Evolutionary conservation across 495 filamentous ascomycete genomes (phyloP).

Genomic region (Xylaria sp.): DNA sequence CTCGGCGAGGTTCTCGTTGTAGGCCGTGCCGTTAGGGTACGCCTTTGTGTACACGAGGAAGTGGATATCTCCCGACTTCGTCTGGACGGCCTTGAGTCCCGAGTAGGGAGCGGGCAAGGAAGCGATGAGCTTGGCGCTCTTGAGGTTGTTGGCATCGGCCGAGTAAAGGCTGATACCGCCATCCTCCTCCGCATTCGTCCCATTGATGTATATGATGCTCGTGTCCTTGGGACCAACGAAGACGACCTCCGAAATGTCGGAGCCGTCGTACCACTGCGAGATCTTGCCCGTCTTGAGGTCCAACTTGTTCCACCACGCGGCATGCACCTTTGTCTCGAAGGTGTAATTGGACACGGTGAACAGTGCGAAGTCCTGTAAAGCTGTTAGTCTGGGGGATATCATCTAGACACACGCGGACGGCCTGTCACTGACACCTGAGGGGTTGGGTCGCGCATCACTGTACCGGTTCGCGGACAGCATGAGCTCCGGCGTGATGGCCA

Average conservation of each 20-base stretch:
- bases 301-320: conserved; percentile 68
- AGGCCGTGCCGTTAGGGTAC: conserved; percentile 62
- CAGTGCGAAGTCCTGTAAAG: conserved; percentile 38
- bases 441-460: conserved; percentile 39
- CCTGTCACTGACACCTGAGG: conserved; percentile 40
- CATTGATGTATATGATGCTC: conserved; percentile 64
- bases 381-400: conserved; percentile 13
- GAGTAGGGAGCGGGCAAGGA: conserved; percentile 68
- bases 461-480: conserved; percentile 44
- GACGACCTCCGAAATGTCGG: conserved; percentile 63
- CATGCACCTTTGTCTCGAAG: conserved; percentile 69
- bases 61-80: conserved; percentile 63
- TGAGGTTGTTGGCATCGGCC: conserved; percentile 52
- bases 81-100: conserved; percentile 66
- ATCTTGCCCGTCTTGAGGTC: conserved; percentile 67
- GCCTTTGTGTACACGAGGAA: conserved; percentile 67
- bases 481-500: conserved; percentile 41
- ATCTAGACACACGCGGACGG: background rate
- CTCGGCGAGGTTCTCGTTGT: conserved; percentile 58
- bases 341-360: conserved; percentile 65
- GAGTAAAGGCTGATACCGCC: conserved; percentile 60
- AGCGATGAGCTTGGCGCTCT: conserved; percentile 45
- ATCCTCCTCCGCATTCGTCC: conserved; percentile 62
- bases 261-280: conserved; percentile 64
- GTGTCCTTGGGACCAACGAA: conserved; percentile 66